Base-by-base conservation (phyloP, 2,329 filamentous ascomycete genomes). In the Dothideomycetidae sp. region DNA sequence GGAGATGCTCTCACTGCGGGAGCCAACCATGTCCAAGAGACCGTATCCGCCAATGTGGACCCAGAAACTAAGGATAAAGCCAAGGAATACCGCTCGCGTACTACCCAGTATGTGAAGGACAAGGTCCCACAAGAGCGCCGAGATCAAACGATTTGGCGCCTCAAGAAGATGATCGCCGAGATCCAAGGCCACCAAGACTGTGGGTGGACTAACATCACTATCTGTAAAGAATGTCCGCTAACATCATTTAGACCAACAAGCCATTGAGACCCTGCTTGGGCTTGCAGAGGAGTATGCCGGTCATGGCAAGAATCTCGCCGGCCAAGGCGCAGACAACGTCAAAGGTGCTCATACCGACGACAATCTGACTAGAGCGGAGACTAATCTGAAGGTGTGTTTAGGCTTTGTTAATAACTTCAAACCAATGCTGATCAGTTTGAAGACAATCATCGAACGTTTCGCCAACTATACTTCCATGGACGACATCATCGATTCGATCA, bases 81-180 rank as follows among this genome's bases (percentile, higher is more conserved):
- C 26, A 58, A 59, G 33, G 61, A 61, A 34, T 56, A 59, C 42
- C 59, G 60, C 11, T 61, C 64, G 41, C 57, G 68, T 40, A 67
- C 78, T 16, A 75, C 70, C 53, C 73, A 81, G 48, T 96, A 96
- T 56, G 64, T 94, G 39, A 70, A 74, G 49, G 72, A 77, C 52
- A 98, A 96, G 69, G 71, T 98, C 61, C 86, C 90, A 1, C 66
- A 88, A 60, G 86, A 96, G 58, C 84, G 90, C 42, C 84, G 86
- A 43, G 85, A 96, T 5, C 85, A 93, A 66, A 78, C 78, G 39
- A 78, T 94, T 50, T 93, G 77, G 72, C 81, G 90, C 26, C 63
- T 98, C 48, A 98, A 88, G 75, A 96, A 96, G 74, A 93, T 96
- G 81, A 66, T 98, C 28, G 76, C 94, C 31, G 90, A 98, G 61